phyloP scores from a whole-genome alignment of 2,329 filamentous ascomycete species.

The Zymoseptoria ardabiliae region DNA sequence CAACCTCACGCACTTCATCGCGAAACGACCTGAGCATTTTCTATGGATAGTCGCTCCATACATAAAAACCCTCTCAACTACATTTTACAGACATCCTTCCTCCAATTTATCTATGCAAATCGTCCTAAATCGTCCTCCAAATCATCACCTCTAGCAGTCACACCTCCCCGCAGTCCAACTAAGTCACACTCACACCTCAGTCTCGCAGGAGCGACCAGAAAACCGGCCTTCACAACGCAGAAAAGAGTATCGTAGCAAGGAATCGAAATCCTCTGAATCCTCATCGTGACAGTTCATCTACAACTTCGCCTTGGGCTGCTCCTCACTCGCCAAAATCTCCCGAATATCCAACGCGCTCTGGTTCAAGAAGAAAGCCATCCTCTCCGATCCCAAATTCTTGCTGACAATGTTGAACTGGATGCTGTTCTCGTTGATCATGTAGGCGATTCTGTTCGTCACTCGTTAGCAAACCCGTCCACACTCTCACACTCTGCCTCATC shows the following conservation, averaged over 20 bases:
- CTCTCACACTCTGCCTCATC: too few species aligned
- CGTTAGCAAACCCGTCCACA: constrained; percentile 14
- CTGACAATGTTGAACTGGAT: constrained; percentile 97
- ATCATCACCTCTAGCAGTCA: too few species aligned
- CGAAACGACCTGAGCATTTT: too few species aligned
- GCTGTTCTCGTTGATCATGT: constrained; percentile 99
- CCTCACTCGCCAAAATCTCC: constrained; percentile 71
- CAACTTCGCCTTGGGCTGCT: constrained; percentile 7
- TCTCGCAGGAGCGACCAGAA: too few species aligned
- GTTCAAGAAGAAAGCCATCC: constrained; percentile 93
- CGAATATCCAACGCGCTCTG: constrained; percentile 88
- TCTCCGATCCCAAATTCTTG: constrained; percentile 81
- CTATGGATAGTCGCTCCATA: too few species aligned
- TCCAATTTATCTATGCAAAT: background rate
- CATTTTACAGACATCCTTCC: background rate
- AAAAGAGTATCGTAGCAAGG: too few species aligned
- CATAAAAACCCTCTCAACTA: too few species aligned
- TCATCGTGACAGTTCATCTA: background rate
- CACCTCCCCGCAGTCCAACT: too few species aligned
- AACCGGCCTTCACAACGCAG: too few species aligned
- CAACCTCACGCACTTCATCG: too few species aligned
- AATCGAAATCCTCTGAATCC: too few species aligned
- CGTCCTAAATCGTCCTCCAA: too few species aligned
- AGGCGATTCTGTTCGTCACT: constrained; percentile 59
- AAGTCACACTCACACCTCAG: background rate